A percentile compares a stretch with the other conserved stretches of the same genome.
These are phyloP conservation scores for Calendula officinalis DNA, from an alignment of 129 eudicot genomes.

Conservation along the genomic window DNA sequence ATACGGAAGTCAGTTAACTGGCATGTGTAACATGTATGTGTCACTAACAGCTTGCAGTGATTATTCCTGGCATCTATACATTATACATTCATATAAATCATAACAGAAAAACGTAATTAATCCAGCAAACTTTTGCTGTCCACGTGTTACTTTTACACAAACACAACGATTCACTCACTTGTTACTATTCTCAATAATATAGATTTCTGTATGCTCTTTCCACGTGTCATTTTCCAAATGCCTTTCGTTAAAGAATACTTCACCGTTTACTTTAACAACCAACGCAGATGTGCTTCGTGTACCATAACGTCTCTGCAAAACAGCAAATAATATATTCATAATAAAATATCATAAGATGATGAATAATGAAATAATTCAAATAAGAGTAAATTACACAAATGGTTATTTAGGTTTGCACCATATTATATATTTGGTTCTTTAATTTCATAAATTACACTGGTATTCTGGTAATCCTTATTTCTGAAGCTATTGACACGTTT, in stretches of 20 bases:
- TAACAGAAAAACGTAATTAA: not conserved
- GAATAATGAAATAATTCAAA: not conserved
- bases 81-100: not conserved
- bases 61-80: constrained; percentile 9
- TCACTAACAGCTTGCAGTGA: not conserved
- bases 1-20: not conserved
- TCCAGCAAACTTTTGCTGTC: not conserved
- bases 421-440: too few species aligned
- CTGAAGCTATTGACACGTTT: too few species aligned
- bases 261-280: constrained; percentile 45
- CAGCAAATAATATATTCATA: not conserved
- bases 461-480: too few species aligned
- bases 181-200: constrained; percentile 37
- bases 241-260: constrained; percentile 56
- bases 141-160: not conserved
- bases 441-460: too few species aligned
- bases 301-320: constrained; percentile 77
- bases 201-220: constrained; percentile 49
- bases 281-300: constrained; percentile 80
- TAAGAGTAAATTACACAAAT: too few species aligned
- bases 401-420: too few species aligned
- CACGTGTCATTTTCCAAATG: constrained; percentile 54
- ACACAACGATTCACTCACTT: constrained; percentile 12
- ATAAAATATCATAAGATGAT: not conserved
- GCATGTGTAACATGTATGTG: constrained; percentile 10